Percentiles rank a stretch among this genome's conserved stretches.
Conservation (phyloP, 306 rosid species). For the Rosa persica region DNA sequence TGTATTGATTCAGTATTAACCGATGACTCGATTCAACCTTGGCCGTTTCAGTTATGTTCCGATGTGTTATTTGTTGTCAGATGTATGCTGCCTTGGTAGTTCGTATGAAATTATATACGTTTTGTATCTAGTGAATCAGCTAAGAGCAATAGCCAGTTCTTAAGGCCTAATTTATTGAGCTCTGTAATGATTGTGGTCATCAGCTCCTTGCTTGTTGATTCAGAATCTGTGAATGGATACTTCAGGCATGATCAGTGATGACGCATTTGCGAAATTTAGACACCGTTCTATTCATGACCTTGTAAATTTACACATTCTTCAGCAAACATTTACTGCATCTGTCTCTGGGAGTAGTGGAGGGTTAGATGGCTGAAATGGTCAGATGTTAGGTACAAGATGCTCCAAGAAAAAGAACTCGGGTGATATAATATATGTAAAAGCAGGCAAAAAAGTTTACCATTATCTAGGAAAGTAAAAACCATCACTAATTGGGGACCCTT, state of each 20-base stretch:
- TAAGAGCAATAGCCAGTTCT: background rate
- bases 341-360: background rate
- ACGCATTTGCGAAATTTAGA: background rate
- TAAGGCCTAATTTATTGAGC: conserved; percentile 3
- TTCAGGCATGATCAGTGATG: background rate
- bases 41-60: background rate
- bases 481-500: background rate
- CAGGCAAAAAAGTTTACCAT: background rate
- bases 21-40: background rate
- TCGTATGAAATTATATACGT: background rate
- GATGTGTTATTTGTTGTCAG: background rate
- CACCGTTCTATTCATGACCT: background rate
- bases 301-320: background rate
- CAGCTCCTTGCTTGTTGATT: background rate
- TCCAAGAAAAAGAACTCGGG: background rate
- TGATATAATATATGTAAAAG: background rate
- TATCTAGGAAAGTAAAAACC: background rate
- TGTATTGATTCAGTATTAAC: conserved; percentile 12
- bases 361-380: background rate
- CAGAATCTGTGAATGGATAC: background rate
- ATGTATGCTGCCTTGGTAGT: background rate
- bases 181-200: background rate
- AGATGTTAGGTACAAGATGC: background rate
- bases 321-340: background rate
- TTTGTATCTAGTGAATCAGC: conserved; percentile 17